These are phyloP conservation scores for Hymenoscyphus occultus DNA, from an alignment of 2,329 filamentous ascomycete genomes.

Conservation along the genomic window DNA sequence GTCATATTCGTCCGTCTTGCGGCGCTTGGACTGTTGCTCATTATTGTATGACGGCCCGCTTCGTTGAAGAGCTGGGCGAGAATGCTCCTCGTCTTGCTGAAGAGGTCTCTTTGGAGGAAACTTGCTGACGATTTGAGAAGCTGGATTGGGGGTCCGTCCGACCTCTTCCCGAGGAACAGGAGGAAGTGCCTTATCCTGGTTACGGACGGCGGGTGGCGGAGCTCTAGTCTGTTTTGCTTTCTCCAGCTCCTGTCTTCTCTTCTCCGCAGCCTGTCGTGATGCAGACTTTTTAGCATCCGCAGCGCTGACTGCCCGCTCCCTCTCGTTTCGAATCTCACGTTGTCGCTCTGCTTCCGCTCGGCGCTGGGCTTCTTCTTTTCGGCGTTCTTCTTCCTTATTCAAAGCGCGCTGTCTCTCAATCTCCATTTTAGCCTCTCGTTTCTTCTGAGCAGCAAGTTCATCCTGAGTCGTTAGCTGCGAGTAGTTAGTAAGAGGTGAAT, in stretches of 20 bases:
- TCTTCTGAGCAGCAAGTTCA: slow-evolving; percentile 74
- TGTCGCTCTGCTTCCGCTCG: slow-evolving; percentile 58
- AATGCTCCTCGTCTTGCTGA: slow-evolving; percentile 55
- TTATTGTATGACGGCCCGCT: slow-evolving; percentile 61
- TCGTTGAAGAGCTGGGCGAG: slow-evolving; percentile 48
- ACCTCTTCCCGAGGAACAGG: slow-evolving; percentile 49
- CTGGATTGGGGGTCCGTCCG: slow-evolving; percentile 57
- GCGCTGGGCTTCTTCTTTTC: slow-evolving; percentile 56
- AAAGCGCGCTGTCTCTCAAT: slow-evolving; percentile 72
- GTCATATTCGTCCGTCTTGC: slow-evolving; percentile 68
- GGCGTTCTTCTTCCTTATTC: slow-evolving; percentile 62
- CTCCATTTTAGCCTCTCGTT: slow-evolving; percentile 77
- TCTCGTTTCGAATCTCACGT: slow-evolving; percentile 42
- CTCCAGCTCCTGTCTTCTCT: slow-evolving; percentile 51
- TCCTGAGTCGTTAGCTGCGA: slow-evolving; percentile 46
- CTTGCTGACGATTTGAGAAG: slow-evolving; percentile 63
- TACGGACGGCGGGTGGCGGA: slow-evolving; percentile 52
- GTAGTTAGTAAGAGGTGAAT: background rate
- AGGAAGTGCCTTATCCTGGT: slow-evolving; percentile 34
- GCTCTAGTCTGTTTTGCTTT: slow-evolving; percentile 63
- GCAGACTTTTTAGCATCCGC: slow-evolving; percentile 65
- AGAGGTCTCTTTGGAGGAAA: slow-evolving; percentile 72
- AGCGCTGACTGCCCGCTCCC: slow-evolving; percentile 37
- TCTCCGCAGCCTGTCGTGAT: slow-evolving; percentile 55
- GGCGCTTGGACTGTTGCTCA: slow-evolving; percentile 66